Conservation (phyloP, 2,329 filamentous ascomycete species). For the Pseudogymnoascus sp. region DNA sequence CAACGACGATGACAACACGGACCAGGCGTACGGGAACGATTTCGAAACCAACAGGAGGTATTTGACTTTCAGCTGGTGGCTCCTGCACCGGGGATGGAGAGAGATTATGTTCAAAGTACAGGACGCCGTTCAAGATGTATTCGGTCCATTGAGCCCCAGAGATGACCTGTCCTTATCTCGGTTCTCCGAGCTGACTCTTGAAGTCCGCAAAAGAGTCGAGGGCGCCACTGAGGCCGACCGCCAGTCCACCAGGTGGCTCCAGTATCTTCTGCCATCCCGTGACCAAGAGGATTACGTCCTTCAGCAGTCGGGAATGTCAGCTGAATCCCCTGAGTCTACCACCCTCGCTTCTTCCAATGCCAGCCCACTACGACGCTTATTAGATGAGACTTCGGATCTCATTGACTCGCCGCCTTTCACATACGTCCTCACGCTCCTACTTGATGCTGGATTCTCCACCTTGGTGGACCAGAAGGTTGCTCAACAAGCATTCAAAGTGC, state of each 20-base stretch:
- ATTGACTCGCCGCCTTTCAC: constrained; percentile 89
- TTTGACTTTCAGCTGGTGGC: constrained; percentile 96
- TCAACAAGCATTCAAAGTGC: constrained; percentile 65
- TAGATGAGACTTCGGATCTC: constrained; percentile 93
- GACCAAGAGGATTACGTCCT: constrained; percentile 79
- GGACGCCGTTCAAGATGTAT: constrained; percentile 78
- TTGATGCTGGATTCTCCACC: constrained; percentile 79
- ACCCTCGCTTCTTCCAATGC: constrained; percentile 32
- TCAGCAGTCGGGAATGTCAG: constrained; percentile 71
- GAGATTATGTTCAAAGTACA: constrained; percentile 75
- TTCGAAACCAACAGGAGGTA: constrained; percentile 95
- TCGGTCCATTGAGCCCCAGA: constrained; percentile 78
- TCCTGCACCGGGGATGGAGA: constrained; percentile 83
- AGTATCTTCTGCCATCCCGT: constrained; percentile 70
- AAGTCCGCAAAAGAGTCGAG: constrained; percentile 80
- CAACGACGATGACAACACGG: constrained; percentile 78
- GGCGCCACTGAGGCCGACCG: constrained; percentile 59
- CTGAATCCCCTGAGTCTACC: constrained; percentile 38
- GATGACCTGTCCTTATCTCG: constrained; percentile 77
- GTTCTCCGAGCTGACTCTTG: constrained; percentile 70
- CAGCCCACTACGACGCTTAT: constrained; percentile 64
- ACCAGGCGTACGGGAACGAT: constrained; percentile 80
- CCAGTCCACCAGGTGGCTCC: constrained; percentile 58
- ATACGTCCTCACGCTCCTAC: constrained; percentile 74
- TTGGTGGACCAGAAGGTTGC: constrained; percentile 78